phyloP scores from a whole-genome alignment of 192 early-diverging fungal genomes.

The Podila clonocystis region DNA sequence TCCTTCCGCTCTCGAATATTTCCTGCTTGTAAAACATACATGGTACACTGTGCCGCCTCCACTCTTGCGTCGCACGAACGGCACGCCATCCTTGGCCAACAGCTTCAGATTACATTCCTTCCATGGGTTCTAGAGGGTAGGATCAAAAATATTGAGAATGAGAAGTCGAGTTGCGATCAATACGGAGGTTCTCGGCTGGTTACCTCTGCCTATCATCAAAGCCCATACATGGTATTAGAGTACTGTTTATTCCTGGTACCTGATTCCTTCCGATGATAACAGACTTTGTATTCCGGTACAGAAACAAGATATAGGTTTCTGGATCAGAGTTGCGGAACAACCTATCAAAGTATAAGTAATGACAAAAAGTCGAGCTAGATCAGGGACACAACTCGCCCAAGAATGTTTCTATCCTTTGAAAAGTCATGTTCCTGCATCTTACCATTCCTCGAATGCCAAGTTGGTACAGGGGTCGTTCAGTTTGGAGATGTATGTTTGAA shows the following conservation, averaged over 20 bases:
- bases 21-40: slow-evolving; percentile 52
- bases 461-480: slow-evolving; percentile 81
- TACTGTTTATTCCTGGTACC: slow-evolving; percentile 33
- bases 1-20: not conserved
- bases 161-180: not conserved
- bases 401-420: not conserved
- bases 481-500: slow-evolving; percentile 72
- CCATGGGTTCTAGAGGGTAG: slow-evolving; percentile 85
- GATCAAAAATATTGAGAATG: slow-evolving; percentile 5
- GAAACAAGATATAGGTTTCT: slow-evolving; percentile 73
- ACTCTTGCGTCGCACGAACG: slow-evolving; percentile 87
- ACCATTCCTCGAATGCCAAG: slow-evolving; percentile 90
- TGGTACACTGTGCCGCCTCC: slow-evolving; percentile 97
- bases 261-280: slow-evolving; percentile 98
- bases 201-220: too few relatives aligned
- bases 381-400: not conserved
- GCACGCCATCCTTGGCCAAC: slow-evolving; percentile 73
- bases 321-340: slow-evolving; percentile 81
- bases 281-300: slow-evolving; percentile 89
- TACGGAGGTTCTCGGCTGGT: not conserved
- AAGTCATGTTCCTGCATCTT: not conserved
- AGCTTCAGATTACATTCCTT: slow-evolving; percentile 89
- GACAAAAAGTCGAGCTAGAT: not conserved
- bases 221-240: not conserved
- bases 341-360: slow-evolving; percentile 54